Evolutionary conservation across 495 filamentous ascomycete genomes (phyloP), one percentile per base, ranked within the genome.

Genomic region (Platismatia glauca): DNA sequence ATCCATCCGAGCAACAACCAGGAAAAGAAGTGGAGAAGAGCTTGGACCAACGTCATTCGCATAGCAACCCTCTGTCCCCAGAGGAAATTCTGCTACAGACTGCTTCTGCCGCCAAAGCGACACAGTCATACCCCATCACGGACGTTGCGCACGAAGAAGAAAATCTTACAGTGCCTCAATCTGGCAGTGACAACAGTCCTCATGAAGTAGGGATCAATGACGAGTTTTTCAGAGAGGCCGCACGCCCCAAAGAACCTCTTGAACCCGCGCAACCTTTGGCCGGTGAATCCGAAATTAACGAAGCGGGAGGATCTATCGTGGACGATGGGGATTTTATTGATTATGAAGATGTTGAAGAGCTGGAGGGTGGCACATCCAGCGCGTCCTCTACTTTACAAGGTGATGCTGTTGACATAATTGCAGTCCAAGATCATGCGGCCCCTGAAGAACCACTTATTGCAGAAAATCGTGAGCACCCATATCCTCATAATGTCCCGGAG

Each of bases 311-410:
- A 37, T 34, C 52, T 5, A 39, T 13, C 27, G 7, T 55, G 34
- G 59, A 63, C 13, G 61, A 67, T 57, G 68, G 53, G 55, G 68
- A 65, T 34, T 46, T 46, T 5, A 58, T 67, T 38, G 66, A 71
- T 55, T 64, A 71, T 37, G 73, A 73, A 55, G 55, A 62, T n/a
- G 68, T 70, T 61, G 68, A 73, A 27, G 68, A 68, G 38, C 1
- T 61, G 13, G 67, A 65, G 8, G 22, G 43, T 27, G 59, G 66
- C 58, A 29, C 55, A 22, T 67, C 66, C 34, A 56, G 33, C 22
- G 62, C 43, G 15, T 65, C 66, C 0, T 67, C 66, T 38, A 67
- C 66, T 22, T 22, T 67, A 16, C 62, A 59, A 59, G 66, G 66
- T 56, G 60, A 70, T 13, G 46, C 43, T 22, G 16, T 62, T 38